A percentile compares a stretch with the other conserved stretches of the same genome.
Conservation (phyloP, 108 stramenopile genomes). For the Skeletonema tropicum region DNA sequence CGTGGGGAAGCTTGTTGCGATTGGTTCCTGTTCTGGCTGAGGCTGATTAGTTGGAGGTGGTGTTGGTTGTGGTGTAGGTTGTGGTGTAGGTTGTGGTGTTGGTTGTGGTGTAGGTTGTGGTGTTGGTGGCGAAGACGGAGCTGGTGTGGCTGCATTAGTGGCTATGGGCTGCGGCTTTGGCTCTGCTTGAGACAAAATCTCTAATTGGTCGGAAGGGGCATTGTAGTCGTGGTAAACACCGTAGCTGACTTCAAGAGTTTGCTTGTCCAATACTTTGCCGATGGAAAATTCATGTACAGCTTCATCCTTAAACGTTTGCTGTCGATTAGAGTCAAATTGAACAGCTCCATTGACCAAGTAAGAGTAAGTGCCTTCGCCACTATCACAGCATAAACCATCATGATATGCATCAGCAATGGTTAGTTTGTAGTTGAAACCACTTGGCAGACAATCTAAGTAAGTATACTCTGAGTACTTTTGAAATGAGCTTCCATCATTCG, state of each 20-base stretch:
- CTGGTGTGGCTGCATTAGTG: not conserved
- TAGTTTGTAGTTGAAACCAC: constrained; percentile 5
- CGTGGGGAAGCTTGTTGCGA: too few species aligned
- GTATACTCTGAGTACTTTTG: constrained; percentile 6
- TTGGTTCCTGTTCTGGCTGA: not conserved
- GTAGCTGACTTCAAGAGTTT: not conserved
- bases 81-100: too few species aligned
- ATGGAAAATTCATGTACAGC: constrained; percentile 17
- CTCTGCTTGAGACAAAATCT: not conserved
- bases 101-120: too few species aligned
- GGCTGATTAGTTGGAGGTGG: not conserved
- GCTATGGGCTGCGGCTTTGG: not conserved
- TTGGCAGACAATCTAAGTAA: not conserved
- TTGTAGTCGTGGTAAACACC: not conserved
- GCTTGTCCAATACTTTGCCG: not conserved
- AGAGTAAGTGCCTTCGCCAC: constrained; percentile 12
- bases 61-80: too few species aligned
- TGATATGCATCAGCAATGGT: not conserved
- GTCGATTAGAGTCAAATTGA: constrained; percentile 14
- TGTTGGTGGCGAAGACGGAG: not conserved
- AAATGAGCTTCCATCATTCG: not conserved
- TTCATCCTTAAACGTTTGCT: constrained; percentile 9
- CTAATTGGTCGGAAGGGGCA: not conserved
- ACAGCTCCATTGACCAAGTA: constrained; percentile 24
- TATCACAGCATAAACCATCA: constrained; percentile 24